These are phyloP conservation scores for Vitis rupestris DNA, from an alignment of 164 flowering plant genomes.

Conservation along the genomic window DNA sequence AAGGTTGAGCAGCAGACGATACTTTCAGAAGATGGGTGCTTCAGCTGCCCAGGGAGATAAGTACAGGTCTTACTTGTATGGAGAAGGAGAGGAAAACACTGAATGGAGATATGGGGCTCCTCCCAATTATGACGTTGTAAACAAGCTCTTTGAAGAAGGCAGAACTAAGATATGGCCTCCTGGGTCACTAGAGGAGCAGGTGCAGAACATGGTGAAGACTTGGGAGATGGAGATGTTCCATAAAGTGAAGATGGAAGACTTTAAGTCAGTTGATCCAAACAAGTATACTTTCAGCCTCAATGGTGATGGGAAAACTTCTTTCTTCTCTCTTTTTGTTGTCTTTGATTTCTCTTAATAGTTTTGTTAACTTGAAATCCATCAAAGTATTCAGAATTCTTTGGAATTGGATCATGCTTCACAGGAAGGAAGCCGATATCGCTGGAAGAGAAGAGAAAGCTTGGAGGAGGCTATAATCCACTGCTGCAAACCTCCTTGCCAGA, in stretches of 20 bases:
- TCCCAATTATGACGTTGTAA: constrained; percentile 35
- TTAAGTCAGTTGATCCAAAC: constrained; percentile 38
- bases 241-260: constrained; percentile 39
- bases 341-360: neutral
- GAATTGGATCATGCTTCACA: constrained; percentile 12
- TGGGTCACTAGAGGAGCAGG: constrained; percentile 64
- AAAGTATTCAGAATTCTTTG: neutral
- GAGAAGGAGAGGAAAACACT: constrained; percentile 31
- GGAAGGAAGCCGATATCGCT: constrained; percentile 39
- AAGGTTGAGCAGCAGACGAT: too few species aligned
- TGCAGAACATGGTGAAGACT: constrained; percentile 69
- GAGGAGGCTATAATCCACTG: constrained; percentile 63
- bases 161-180: constrained; percentile 55
- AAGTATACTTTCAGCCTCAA: constrained; percentile 46
- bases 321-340: neutral
- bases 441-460: constrained; percentile 30
- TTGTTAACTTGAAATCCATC: too few species aligned
- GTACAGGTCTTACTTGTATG: constrained; percentile 13
- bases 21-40: too few species aligned
- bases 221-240: constrained; percentile 89
- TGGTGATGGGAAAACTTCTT: constrained; percentile 29
- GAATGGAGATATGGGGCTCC: constrained; percentile 34
- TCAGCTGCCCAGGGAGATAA: too few species aligned
- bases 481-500: constrained; percentile 59
- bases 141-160: constrained; percentile 42